phyloP scores from a whole-genome alignment of 2,329 filamentous ascomycete species.

The Sclerotinia nivalis region DNA sequence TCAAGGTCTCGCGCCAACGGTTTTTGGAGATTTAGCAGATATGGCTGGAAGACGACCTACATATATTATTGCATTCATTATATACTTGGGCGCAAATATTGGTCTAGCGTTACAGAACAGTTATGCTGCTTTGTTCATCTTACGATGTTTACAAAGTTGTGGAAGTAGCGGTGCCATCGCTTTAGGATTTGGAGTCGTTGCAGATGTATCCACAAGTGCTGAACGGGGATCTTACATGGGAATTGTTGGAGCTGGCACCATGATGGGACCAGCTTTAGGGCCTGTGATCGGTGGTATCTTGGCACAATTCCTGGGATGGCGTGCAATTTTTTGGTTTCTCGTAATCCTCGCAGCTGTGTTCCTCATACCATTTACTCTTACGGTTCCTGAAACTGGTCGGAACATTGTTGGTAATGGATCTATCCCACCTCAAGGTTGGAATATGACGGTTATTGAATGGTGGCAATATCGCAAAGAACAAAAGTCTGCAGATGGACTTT shows the following conservation, averaged over 20 bases:
- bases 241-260: slow-evolving; percentile 59
- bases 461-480: slow-evolving; percentile 33
- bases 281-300: slow-evolving; percentile 54
- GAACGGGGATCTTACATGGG: slow-evolving; percentile 76
- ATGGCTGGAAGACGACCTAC: slow-evolving; percentile 56
- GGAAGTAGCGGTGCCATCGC: slow-evolving; percentile 63
- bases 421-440: slow-evolving; percentile 57
- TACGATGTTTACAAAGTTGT: slow-evolving; percentile 59
- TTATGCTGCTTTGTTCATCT: slow-evolving; percentile 54
- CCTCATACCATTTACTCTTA: slow-evolving; percentile 42
- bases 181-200: slow-evolving; percentile 68
- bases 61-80: slow-evolving; percentile 55
- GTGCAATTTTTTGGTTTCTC: slow-evolving; percentile 56
- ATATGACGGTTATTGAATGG: slow-evolving; percentile 57
- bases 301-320: slow-evolving; percentile 51
- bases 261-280: slow-evolving; percentile 50
- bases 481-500: slow-evolving; percentile 34
- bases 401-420: slow-evolving; percentile 47
- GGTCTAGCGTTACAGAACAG: slow-evolving; percentile 54
- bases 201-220: slow-evolving; percentile 67
- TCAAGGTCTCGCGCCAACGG: slow-evolving; percentile 59
- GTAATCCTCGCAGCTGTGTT: slow-evolving; percentile 47
- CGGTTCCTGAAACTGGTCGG: slow-evolving; percentile 41
- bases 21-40: slow-evolving; percentile 60
- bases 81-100: slow-evolving; percentile 58